A percentile compares a stretch with the other conserved stretches of the same genome.
Evolutionary conservation across 192 early-diverging fungal species (phyloP).

Genomic region (Coemansia aciculifera): DNA sequence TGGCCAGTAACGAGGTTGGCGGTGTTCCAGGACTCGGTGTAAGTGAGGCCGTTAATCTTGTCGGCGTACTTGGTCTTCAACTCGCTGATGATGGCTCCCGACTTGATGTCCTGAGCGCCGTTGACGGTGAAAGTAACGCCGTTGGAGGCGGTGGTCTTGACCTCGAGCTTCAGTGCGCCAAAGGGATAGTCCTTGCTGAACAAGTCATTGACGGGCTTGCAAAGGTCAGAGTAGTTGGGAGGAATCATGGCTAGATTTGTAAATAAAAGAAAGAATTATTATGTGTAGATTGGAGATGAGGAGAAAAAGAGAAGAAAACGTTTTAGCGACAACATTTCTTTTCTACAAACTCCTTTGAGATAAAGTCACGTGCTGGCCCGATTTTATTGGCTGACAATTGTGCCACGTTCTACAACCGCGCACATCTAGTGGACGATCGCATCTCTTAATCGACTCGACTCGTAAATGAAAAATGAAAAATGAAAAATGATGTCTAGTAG

Average conservation of each 20-base stretch:
- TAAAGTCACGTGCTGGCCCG: slow-evolving; percentile 21
- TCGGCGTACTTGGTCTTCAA: slow-evolving; percentile 98
- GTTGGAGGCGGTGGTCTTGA: slow-evolving; percentile 94
- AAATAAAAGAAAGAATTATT: not conserved
- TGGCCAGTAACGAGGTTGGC: slow-evolving; percentile 88
- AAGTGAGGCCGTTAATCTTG: slow-evolving; percentile 89
- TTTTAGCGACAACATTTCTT: not conserved
- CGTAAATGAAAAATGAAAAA: not conserved
- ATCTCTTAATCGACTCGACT: not conserved
- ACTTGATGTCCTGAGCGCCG: slow-evolving; percentile 94
- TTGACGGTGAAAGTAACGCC: slow-evolving; percentile 97
- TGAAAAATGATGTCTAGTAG: too few species aligned
- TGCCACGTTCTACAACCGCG: slow-evolving; percentile 13
- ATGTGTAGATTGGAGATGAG: not conserved
- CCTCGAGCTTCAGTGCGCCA: slow-evolving; percentile 91
- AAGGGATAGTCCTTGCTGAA: slow-evolving; percentile 97
- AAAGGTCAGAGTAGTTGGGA: slow-evolving; percentile 90
- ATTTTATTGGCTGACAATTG: slow-evolving; percentile 19
- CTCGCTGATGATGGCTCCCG: slow-evolving; percentile 90
- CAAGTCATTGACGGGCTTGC: slow-evolving; percentile 93
- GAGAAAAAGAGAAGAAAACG: not conserved
- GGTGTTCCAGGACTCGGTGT: slow-evolving; percentile 98
- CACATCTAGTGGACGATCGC: not conserved
- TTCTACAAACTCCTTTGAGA: not conserved
- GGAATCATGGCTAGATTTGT: slow-evolving; percentile 55